Evolutionary conservation across 306 rosid species (phyloP), one percentile per base, ranked within the genome.

Genomic region (Pueraria montana): DNA sequence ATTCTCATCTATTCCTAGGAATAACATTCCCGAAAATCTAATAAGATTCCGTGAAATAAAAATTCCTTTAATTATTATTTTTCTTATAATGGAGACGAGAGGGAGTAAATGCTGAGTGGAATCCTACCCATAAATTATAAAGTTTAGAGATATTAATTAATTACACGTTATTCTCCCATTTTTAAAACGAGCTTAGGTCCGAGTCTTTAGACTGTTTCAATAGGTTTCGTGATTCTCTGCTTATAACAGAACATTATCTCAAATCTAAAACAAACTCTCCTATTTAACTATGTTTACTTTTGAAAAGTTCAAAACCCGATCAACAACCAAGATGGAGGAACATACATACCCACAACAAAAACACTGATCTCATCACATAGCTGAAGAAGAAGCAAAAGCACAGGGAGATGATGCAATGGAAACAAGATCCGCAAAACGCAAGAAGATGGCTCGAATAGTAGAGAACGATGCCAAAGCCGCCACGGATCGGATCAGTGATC

Each of bases 401-500:
- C 73, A 72, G 61, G 12, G 30, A 52, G 42, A 80, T 72, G n/a
- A 71, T 18, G 43, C 64, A 9, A 94, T 94, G 97, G 94, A 91
- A 88, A 91, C 97, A 73, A 84, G 97, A 90, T 91, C 91, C 0
- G 72, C 87, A 81, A 88, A 83, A 70, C 83, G 87, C 68, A 82
- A 82, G 70, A 92, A 71, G 49, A 90, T 83, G 77, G 83, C 78
- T 13, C 72, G 24, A 20, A 48, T 18, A 11, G 0, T 17, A 45
- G 56, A 43, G 6, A 65, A 61, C 13, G 76, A 80, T 2, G 75
- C 72, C 0, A 80, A 86, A 77, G 12, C 8, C n/a, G 48, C 42
- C 74, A 72, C 21, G 0, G 97, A 95, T 72, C 78, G 89, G 1
- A 89, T 95, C 48, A 93, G 90, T 34, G 92, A 95, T 74, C 94